Evolutionary conservation across 371 early-diverging fungal species (phyloP).

Genomic region (Zopfochytrium polystomum): DNA sequence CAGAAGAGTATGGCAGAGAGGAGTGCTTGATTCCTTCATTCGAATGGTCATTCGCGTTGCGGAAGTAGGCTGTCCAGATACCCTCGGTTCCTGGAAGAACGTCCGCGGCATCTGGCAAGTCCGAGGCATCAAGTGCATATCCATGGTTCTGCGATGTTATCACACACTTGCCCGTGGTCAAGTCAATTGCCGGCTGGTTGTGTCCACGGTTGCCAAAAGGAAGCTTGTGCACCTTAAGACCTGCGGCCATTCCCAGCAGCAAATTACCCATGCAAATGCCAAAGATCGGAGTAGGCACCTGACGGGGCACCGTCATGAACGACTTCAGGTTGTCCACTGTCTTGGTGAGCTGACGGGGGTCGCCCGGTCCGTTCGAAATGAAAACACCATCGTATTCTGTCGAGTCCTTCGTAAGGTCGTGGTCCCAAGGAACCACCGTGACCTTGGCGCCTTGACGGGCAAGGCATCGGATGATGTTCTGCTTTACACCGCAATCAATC

Average conservation of each 20-base stretch:
- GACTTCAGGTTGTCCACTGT: conserved; percentile 73
- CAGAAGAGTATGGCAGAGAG: conserved; percentile 71
- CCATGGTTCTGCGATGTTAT: conserved; percentile 97
- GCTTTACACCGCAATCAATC: conserved; percentile 89
- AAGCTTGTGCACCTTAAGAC: conserved; percentile 80
- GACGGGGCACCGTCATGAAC: conserved; percentile 32
- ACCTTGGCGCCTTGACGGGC: conserved; percentile 75
- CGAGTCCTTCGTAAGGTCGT: conserved; percentile 59
- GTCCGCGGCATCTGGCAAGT: conserved; percentile 52
- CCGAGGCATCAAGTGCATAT: conserved; percentile 80
- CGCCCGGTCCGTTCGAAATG: conserved; percentile 92
- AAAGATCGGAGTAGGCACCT: conserved; percentile 79
- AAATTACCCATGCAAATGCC: conserved; percentile 97
- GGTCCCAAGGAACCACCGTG: conserved; percentile 83
- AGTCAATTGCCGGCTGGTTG: conserved; percentile 87
- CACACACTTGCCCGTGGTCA: conserved; percentile 62
- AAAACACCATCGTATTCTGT: conserved; percentile 82
- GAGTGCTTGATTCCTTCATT: conserved; percentile 89
- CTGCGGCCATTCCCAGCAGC: conserved; percentile 86
- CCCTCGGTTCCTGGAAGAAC: conserved; percentile 19
- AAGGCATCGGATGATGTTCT: conserved; percentile 86
- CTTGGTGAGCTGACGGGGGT: conserved; percentile 65
- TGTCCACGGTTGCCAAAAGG: conserved; percentile 96
- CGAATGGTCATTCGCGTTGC: conserved; percentile 91
- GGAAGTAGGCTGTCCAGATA: conserved; percentile 80